phyloP scores from a whole-genome alignment of 768 basidiomycete species.

The Coprinellus micaceus region DNA sequence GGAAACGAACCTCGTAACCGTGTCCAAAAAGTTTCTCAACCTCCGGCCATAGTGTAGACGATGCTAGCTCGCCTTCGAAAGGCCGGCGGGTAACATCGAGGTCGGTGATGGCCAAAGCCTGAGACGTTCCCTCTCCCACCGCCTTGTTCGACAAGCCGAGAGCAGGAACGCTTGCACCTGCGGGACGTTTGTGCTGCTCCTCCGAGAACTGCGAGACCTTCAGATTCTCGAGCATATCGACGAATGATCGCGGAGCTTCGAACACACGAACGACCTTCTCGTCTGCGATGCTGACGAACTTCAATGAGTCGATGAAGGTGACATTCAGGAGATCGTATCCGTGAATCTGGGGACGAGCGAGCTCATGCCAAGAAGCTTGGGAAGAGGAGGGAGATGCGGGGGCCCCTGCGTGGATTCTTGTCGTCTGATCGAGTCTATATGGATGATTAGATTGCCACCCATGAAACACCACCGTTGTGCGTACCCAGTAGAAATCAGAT shows the following conservation, averaged over 20 bases:
- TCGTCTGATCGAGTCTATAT: constrained; percentile 82
- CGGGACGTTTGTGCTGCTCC: constrained; percentile 60
- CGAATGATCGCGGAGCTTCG: constrained; percentile 82
- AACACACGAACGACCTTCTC: constrained; percentile 95
- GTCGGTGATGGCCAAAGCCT: constrained; percentile 20
- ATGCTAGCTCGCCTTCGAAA: constrained; percentile 87
- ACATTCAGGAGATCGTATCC: constrained; percentile 89
- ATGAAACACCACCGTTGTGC: too few species aligned
- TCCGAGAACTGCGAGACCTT: constrained; percentile 44
- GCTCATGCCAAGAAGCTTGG: constrained; percentile 67
- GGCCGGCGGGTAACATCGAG: constrained; percentile 43
- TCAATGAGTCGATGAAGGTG: constrained; percentile 68
- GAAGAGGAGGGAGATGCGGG: constrained; percentile 4
- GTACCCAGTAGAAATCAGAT: constrained; percentile 82
- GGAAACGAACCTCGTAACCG: constrained; percentile 79
- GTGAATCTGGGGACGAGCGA: constrained; percentile 92
- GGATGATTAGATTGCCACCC: constrained; percentile 9
- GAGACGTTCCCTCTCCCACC: constrained; percentile 54
- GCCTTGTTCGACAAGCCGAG: constrained; percentile 95
- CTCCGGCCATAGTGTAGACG: constrained; percentile 93
- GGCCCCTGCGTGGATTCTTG: constrained; percentile 75
- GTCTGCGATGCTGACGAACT: constrained; percentile 89
- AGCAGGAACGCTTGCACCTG: constrained; percentile 87
- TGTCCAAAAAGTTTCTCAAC: constrained; percentile 96
- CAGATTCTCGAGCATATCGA: constrained; percentile 54